Percentiles rank a stretch among this genome's conserved stretches.
Evolutionary conservation across 2,329 filamentous ascomycete species (phyloP).

Genomic region (Xylaria sp.): DNA sequence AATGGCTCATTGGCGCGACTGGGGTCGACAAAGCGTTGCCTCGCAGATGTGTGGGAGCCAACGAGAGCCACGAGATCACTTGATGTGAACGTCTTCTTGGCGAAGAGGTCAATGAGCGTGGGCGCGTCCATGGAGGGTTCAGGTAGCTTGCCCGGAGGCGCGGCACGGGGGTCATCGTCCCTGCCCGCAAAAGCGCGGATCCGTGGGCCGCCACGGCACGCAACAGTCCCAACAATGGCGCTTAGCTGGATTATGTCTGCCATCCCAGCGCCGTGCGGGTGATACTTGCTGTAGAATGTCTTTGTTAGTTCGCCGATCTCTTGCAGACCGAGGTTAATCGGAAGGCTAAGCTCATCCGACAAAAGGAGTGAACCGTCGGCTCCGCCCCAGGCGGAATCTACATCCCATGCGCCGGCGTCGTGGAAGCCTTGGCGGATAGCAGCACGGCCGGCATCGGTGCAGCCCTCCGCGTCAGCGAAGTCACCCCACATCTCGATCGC

Average conservation of each 20-base stretch:
- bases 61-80: slow-evolving; percentile 63
- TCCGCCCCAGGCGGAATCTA: slow-evolving; percentile 52
- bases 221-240: slow-evolving; percentile 57
- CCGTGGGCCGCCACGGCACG: slow-evolving; percentile 62
- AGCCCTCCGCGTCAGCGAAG: slow-evolving; percentile 50
- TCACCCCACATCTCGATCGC: slow-evolving; percentile 49
- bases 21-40: slow-evolving; percentile 58
- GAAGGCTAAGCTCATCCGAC: slow-evolving; percentile 53
- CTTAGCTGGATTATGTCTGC: slow-evolving; percentile 66
- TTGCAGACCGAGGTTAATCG: slow-evolving; percentile 59
- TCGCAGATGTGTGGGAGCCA: slow-evolving; percentile 62
- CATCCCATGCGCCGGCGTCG: slow-evolving; percentile 57
- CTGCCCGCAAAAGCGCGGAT: slow-evolving; percentile 62
- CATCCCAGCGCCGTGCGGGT: slow-evolving; percentile 54
- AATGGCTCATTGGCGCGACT: slow-evolving; percentile 52
- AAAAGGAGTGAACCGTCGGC: slow-evolving; percentile 59
- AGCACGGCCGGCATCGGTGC: slow-evolving; percentile 54
- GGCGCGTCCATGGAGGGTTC: slow-evolving; percentile 52
- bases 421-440: slow-evolving; percentile 60
- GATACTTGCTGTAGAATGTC: slow-evolving; percentile 53
- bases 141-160: slow-evolving; percentile 58
- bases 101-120: slow-evolving; percentile 58
- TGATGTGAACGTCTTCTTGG: slow-evolving; percentile 60
- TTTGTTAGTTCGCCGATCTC: slow-evolving; percentile 52
- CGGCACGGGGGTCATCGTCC: slow-evolving; percentile 53